phyloP scores from a whole-genome alignment of 2,329 filamentous ascomycete genomes.

The Chalaropsis ovoidea region DNA sequence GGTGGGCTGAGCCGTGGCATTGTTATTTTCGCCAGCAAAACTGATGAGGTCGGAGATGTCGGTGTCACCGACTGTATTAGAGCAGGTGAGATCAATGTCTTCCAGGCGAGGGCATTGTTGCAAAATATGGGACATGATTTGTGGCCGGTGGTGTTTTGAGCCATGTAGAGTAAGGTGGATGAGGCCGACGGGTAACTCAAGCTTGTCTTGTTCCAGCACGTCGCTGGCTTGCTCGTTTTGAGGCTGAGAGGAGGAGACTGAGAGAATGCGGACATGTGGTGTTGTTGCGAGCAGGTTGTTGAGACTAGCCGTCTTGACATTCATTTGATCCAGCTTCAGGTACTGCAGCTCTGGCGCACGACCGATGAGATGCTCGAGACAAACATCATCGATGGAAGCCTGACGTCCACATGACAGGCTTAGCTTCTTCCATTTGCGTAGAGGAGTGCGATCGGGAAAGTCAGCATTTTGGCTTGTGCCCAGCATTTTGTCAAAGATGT shows the following conservation, averaged over 20 bases:
- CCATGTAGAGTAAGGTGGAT: not conserved
- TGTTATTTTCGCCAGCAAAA: not conserved
- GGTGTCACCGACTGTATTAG: not conserved
- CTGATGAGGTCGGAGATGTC: not conserved
- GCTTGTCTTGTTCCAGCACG: not conserved
- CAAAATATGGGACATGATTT: constrained; percentile 3
- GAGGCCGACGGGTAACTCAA: not conserved
- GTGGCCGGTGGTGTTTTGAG: not conserved
- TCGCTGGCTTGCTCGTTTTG: not conserved
- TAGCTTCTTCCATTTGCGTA: constrained; percentile 7
- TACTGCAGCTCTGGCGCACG: constrained; percentile 8
- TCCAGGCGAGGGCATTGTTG: not conserved
- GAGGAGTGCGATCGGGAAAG: not conserved
- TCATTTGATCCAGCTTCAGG: not conserved
- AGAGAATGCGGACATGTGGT: not conserved
- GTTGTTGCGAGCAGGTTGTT: constrained; percentile 4
- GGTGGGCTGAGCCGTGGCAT: not conserved
- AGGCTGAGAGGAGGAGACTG: not conserved
- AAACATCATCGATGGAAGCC: not conserved
- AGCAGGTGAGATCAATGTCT: constrained; percentile 1
- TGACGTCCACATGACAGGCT: constrained; percentile 2
- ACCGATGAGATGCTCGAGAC: not conserved
- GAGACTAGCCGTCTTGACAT: not conserved
- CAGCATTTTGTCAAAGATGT: not conserved
- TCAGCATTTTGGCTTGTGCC: constrained; percentile 7